A percentile compares a stretch with the other conserved stretches of the same genome.
Evolutionary conservation across 140 eudicot species (phyloP).

Genomic region (Ambrosia hybrid): DNA sequence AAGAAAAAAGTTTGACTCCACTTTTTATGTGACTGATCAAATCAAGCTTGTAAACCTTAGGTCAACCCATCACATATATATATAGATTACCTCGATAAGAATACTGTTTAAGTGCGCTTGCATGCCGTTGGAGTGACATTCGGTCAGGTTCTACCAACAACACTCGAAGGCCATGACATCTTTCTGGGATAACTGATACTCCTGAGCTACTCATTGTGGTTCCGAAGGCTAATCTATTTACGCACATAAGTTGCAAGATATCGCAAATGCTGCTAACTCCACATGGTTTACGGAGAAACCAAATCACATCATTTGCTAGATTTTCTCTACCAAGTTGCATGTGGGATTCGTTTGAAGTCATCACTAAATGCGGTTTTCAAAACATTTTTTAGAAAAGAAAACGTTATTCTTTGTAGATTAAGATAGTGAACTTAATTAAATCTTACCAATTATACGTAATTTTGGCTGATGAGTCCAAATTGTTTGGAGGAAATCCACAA

Average conservation of each 20-base stretch:
- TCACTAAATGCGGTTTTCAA: slow-evolving; percentile 29
- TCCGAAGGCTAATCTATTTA: slow-evolving; percentile 7
- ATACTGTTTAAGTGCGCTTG: slow-evolving; percentile 21
- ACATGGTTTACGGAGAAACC: slow-evolving; percentile 39
- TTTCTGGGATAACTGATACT: slow-evolving; percentile 7
- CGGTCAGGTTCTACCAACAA: slow-evolving; percentile 43
- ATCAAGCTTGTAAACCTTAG: background rate
- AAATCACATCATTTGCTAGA: slow-evolving; percentile 21
- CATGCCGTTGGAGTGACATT: slow-evolving; percentile 23
- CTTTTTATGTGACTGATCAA: slow-evolving; percentile 1
- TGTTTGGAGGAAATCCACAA: slow-evolving; percentile 27
- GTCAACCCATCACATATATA: background rate
- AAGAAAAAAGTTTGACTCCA: background rate
- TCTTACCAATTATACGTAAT: slow-evolving; percentile 34
- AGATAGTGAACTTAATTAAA: background rate
- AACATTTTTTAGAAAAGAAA: background rate
- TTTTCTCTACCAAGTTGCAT: slow-evolving; percentile 10
- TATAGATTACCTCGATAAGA: slow-evolving; percentile 33
- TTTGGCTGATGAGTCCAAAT: slow-evolving; percentile 20
- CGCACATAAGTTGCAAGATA: slow-evolving; percentile 37
- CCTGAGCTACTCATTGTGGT: slow-evolving; percentile 8
- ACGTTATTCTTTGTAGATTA: background rate
- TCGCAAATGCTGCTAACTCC: slow-evolving; percentile 18
- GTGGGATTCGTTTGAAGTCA: slow-evolving; percentile 27
- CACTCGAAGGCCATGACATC: slow-evolving; percentile 34